Percentiles rank a stretch among this genome's conserved stretches.
These are phyloP conservation scores for Leishmania arabica DNA, from an alignment of 208 protist genomes.

Conservation along the genomic window DNA sequence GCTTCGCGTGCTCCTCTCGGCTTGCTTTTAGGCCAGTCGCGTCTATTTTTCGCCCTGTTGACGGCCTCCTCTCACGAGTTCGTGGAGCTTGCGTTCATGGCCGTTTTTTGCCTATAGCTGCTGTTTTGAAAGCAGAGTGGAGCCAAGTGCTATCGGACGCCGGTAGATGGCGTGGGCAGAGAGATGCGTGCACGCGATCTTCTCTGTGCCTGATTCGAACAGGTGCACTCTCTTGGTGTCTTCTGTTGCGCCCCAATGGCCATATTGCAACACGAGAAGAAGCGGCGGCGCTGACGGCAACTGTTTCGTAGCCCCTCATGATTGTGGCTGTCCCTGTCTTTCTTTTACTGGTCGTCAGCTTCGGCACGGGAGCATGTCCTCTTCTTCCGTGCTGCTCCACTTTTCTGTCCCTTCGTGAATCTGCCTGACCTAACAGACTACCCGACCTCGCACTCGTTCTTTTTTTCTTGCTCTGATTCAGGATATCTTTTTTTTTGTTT, in stretches of 20 bases:
- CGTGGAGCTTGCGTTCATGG: not conserved
- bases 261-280: not conserved
- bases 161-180: not conserved
- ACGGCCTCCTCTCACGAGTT: not conserved
- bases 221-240: not conserved
- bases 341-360: not conserved
- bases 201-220: not conserved
- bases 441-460: not conserved
- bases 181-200: not conserved
- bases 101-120: not conserved
- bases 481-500: not conserved
- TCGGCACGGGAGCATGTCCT: not conserved
- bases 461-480: not conserved
- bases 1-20: not conserved
- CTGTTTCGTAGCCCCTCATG: not conserved
- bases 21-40: no score
- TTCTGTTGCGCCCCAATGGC: not conserved
- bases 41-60: not conserved
- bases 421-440: not conserved
- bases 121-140: not conserved
- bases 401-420: not conserved
- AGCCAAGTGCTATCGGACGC: not conserved
- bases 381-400: not conserved
- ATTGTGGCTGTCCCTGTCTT: not conserved
- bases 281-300: not conserved